A percentile compares a stretch with the other conserved stretches of the same genome.
Evolutionary conservation across 163 green algal genomes (phyloP).

Genomic region (Smithsoniella earleae): DNA sequence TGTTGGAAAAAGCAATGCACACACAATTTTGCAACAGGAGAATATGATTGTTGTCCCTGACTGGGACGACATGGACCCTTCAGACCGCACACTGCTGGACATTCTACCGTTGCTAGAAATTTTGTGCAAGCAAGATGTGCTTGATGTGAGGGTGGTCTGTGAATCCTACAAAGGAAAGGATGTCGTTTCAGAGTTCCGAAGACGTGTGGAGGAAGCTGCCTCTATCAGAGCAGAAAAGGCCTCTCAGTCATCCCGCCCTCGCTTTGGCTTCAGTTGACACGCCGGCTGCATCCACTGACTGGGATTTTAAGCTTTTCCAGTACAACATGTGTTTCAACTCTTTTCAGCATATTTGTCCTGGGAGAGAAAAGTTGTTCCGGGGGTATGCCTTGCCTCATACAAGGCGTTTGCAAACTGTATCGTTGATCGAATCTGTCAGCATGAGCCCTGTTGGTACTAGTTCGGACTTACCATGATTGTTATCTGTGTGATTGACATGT

Average conservation of each 20-base stretch:
- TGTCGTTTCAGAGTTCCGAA: slow-evolving; percentile 16
- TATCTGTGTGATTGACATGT: no score
- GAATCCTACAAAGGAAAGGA: slow-evolving; percentile 21
- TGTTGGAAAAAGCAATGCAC: slow-evolving; percentile 3
- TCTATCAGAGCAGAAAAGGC: background rate
- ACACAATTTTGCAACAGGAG: slow-evolving; percentile 19
- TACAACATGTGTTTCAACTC: no score
- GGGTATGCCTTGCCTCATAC: no score
- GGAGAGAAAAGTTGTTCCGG: no score
- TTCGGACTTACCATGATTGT: no score
- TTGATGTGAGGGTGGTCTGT: slow-evolving; percentile 27
- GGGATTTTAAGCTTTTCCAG: no score
- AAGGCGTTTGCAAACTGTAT: no score
- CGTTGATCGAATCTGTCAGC: no score
- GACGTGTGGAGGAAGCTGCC: slow-evolving; percentile 7
- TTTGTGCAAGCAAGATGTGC: slow-evolving; percentile 21
- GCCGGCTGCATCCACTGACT: no score
- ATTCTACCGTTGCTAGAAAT: slow-evolving; percentile 28
- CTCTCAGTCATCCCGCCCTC: background rate
- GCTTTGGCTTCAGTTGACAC: slow-evolving; percentile 1
- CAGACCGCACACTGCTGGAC: slow-evolving; percentile 25
- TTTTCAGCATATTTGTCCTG: no score
- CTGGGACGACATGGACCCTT: slow-evolving; percentile 17
- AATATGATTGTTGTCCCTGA: slow-evolving; percentile 12
- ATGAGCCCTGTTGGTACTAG: no score